Percentiles rank a stretch among this genome's conserved stretches.
phyloP scores from a whole-genome alignment of 257 asterid genomes.

The Capsicum rhomboideum region DNA sequence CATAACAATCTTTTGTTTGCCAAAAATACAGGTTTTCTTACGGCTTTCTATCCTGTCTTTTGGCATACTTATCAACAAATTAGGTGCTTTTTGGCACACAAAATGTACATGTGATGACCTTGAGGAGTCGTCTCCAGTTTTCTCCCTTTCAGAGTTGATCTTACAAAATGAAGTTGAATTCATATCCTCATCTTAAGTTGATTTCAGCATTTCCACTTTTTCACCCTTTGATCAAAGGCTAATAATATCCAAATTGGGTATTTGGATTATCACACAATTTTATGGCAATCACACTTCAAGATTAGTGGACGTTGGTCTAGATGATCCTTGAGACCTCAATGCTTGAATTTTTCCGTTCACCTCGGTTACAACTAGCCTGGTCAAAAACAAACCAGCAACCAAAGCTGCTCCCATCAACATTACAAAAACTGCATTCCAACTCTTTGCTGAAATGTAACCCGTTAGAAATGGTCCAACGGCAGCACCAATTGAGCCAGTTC shows the following conservation, averaged over 20 bases:
- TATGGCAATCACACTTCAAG: constrained; percentile 36
- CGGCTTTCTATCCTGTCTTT: too few species aligned
- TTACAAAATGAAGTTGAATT: neutral
- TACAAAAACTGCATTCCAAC: constrained; percentile 83
- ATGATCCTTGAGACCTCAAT: constrained; percentile 15
- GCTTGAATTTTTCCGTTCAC: constrained; percentile 59
- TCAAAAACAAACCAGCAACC: constrained; percentile 71
- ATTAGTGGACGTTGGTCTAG: constrained; percentile 15
- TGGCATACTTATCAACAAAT: too few species aligned
- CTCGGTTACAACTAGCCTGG: constrained; percentile 80
- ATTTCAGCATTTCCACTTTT: constrained; percentile 1
- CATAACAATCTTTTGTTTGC: neutral
- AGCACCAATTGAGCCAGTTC: constrained; percentile 97
- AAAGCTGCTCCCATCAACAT: constrained; percentile 94
- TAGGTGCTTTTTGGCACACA: neutral
- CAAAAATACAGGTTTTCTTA: too few species aligned
- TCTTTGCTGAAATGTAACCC: constrained; percentile 71
- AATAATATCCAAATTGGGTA: neutral
- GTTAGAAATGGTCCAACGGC: constrained; percentile 90
- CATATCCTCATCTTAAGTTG: neutral
- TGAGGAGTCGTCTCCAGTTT: neutral
- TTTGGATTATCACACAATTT: neutral
- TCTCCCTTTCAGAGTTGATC: neutral
- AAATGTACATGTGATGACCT: neutral
- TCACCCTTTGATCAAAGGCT: neutral